Evolutionary conservation across 2,329 filamentous ascomycete species (phyloP).

Genomic region (Aspergillus unguis): DNA sequence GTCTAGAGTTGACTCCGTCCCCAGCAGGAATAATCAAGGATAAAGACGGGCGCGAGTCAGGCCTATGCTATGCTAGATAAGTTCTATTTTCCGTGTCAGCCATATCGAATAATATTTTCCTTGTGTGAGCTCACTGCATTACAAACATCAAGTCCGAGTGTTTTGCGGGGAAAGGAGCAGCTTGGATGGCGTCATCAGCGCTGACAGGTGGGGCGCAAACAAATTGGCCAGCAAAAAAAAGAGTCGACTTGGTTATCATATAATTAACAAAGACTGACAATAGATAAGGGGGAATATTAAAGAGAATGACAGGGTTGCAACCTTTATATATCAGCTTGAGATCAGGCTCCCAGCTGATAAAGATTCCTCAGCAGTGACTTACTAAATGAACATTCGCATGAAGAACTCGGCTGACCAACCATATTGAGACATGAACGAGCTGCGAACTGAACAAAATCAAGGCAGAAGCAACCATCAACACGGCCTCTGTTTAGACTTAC

Average conservation of each 20-base stretch:
- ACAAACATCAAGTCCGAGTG: background rate
- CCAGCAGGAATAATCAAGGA: background rate
- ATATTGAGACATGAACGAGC: background rate
- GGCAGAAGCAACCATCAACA: background rate
- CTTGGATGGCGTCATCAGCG: conserved; percentile 20
- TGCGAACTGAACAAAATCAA: conserved; percentile 3
- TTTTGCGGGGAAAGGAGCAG: conserved; percentile 7
- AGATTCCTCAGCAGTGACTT: conserved; percentile 4
- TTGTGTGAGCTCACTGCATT: too few species aligned
- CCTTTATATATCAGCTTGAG: conserved; percentile 1
- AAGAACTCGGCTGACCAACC: conserved; percentile 11
- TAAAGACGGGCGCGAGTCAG: too few species aligned
- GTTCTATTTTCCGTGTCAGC: too few species aligned
- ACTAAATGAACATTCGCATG: background rate
- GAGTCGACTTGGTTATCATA: too few species aligned
- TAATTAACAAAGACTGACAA: too few species aligned
- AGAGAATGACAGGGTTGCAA: background rate
- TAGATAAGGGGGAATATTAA: too few species aligned
- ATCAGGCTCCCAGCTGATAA: conserved; percentile 10
- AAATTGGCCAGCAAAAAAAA: background rate
- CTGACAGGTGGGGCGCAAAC: conserved; percentile 2
- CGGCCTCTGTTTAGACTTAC: background rate
- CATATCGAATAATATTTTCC: too few species aligned
- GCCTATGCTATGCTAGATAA: too few species aligned
- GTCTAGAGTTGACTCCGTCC: background rate